Conservation (phyloP, 2,329 filamentous ascomycete genomes). For the Diplodia scrobiculata region DNA sequence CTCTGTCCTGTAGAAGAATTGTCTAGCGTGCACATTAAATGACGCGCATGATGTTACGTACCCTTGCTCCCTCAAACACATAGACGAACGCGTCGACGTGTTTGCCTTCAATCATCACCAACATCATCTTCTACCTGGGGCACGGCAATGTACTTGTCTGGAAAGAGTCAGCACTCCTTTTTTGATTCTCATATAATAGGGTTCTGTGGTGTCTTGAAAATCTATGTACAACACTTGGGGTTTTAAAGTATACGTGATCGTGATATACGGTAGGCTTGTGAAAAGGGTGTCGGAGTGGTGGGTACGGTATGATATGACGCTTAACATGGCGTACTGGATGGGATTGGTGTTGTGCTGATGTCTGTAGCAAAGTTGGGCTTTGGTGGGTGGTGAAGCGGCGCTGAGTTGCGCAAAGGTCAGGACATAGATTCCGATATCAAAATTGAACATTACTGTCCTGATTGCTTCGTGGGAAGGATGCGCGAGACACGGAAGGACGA, state of each 20-base stretch:
- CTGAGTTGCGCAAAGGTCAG: too few species aligned
- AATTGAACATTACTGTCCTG: too few species aligned
- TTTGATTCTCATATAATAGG: background rate
- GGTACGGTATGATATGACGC: too few species aligned
- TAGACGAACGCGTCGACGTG: background rate
- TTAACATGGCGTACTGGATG: too few species aligned
- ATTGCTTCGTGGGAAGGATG: too few species aligned
- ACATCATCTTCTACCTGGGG: background rate
- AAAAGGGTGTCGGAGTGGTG: too few species aligned
- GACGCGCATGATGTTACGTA: slow-evolving; percentile 19
- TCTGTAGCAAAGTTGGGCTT: too few species aligned
- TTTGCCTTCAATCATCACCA: background rate
- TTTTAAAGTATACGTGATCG: background rate
- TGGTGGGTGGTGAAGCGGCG: too few species aligned
- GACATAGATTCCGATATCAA: too few species aligned
- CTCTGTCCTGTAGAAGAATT: slow-evolving; percentile 9
- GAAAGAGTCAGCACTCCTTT: background rate
- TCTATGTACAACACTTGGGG: background rate
- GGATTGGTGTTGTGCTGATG: too few species aligned
- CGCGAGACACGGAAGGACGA: too few species aligned
- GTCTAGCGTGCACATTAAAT: slow-evolving; percentile 11
- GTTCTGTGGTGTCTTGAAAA: background rate
- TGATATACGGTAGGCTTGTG: too few species aligned
- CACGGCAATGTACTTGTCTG: background rate
- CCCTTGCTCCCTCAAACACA: background rate